These are phyloP conservation scores for Wickerhamiella kurtzmanii DNA, from an alignment of 805 yeast species.

Conservation along the genomic window DNA sequence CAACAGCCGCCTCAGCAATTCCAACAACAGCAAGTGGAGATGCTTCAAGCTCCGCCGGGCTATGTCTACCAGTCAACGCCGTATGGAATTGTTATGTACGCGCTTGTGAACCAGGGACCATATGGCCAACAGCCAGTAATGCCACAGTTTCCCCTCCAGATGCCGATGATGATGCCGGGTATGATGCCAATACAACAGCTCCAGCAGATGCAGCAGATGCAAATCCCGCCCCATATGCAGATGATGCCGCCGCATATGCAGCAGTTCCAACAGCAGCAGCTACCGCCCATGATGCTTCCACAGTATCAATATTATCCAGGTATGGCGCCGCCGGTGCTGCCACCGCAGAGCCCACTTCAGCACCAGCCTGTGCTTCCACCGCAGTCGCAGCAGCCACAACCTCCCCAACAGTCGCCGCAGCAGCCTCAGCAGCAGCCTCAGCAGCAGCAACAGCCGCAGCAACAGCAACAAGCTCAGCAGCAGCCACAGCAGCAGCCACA, in stretches of 20 bases:
- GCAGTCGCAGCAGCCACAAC: background rate
- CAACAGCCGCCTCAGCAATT: background rate
- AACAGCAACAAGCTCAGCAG: constrained; percentile 3
- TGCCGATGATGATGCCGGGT: constrained; percentile 4
- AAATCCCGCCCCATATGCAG: background rate
- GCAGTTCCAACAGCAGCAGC: background rate
- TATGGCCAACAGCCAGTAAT: constrained; percentile 1
- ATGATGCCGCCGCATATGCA: constrained; percentile 1
- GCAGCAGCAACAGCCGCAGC: constrained; percentile 1
- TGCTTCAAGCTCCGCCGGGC: background rate
- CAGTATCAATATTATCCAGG: background rate
- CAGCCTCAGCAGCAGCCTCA: constrained; percentile 4
- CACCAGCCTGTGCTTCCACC: constrained; percentile 1
- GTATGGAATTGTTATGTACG: constrained; percentile 1
- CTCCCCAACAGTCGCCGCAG: background rate
- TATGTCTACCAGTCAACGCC: background rate
- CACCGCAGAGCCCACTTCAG: background rate
- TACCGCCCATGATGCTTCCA: background rate
- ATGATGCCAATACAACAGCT: constrained; percentile 1
- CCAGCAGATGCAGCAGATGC: background rate
- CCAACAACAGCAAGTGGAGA: background rate
- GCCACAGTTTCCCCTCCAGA: constrained; percentile 1
- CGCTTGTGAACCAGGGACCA: background rate
- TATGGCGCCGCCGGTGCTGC: constrained; percentile 1
- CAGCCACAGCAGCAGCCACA: constrained; percentile 20